Evolutionary conservation across 2,329 filamentous ascomycete species (phyloP), one percentile per base, ranked within the genome.

Genomic region (Celoporthe dispersa): DNA sequence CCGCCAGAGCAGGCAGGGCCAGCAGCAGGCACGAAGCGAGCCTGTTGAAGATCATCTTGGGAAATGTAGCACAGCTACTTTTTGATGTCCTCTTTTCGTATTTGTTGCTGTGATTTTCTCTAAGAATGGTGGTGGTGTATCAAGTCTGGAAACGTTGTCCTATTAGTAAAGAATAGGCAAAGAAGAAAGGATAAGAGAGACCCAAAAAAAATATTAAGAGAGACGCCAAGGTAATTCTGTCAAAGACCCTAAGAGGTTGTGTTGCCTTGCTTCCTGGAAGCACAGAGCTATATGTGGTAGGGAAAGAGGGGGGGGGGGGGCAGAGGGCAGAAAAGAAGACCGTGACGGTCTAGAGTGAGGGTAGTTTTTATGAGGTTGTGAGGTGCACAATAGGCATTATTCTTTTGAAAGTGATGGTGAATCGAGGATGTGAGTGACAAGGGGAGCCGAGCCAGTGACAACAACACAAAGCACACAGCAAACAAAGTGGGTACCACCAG

Each of bases 31-130:
- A 65, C 55, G 70, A 67, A 16, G 66, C 31, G 65, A 72, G 65
- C 67, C 60, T 72, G 66, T 62, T 63, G 68, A 72, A 72, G 68
- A 72, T 70, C 70, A 72, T 72, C 65, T 70, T 71, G 33, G 55
- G 41, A 22, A 65, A 48, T 48, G 3, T 72, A 72, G 70, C 70
- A 53, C 70, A 72, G 70, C 70, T 72, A 70, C 37, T 39, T 39
- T 39, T 33, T 70, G 51, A 70, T 70, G 65, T 71, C 41, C 48
- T 41, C 22, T 57, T 59, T 25, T 60, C 16, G 53, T 64, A 16
- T 1, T n/a, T 16, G 39, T 48, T 33, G 8, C 7, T 2, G 1
- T 16, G 39, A 16, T 39, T 11, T 39, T 39, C 39, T 41, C 8
- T 8, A 35, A 19, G 14, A 6, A 33, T 5, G 11, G 35, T 12